Conservation (phyloP, 2,329 filamentous ascomycete species). For the Metarhizium guizhouense region DNA sequence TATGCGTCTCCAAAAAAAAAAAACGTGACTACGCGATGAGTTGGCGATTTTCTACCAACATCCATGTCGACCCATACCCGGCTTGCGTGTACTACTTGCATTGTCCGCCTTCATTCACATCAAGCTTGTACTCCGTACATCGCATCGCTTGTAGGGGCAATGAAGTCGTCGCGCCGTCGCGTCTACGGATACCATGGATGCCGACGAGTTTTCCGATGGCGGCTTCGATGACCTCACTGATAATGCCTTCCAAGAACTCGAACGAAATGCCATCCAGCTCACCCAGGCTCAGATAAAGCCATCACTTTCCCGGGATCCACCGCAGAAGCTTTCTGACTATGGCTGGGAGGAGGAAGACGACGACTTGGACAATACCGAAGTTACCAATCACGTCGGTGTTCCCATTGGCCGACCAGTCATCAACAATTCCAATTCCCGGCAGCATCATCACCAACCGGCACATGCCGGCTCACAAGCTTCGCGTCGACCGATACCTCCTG, state of each 20-base stretch:
- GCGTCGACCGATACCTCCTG: conserved; percentile 20
- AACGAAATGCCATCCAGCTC: conserved; percentile 52
- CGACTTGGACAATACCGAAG: conserved; percentile 48
- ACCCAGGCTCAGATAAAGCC: conserved; percentile 36
- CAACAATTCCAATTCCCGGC: conserved; percentile 24
- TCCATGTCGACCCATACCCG: neutral
- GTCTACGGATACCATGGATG: conserved; percentile 22
- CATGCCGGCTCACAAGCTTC: conserved; percentile 13
- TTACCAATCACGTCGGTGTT: conserved; percentile 39
- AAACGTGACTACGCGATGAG: conserved; percentile 10
- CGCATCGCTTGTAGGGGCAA: conserved; percentile 3
- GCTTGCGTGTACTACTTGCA: neutral
- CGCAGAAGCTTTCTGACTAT: conserved; percentile 24
- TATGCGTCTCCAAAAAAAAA: neutral
- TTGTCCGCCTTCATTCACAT: neutral
- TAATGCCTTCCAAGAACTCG: conserved; percentile 50
- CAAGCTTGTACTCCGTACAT: neutral
- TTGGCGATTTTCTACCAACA: neutral
- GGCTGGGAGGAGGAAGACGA: conserved; percentile 47
- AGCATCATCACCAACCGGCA: conserved; percentile 21
- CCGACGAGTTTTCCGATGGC: conserved; percentile 56
- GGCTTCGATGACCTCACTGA: conserved; percentile 52
- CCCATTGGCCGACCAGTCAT: conserved; percentile 26
- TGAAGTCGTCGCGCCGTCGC: conserved; percentile 2
- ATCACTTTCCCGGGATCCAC: conserved; percentile 13